phyloP scores from a whole-genome alignment of 306 rosid species.

The Glycyrrhiza uralensis region DNA sequence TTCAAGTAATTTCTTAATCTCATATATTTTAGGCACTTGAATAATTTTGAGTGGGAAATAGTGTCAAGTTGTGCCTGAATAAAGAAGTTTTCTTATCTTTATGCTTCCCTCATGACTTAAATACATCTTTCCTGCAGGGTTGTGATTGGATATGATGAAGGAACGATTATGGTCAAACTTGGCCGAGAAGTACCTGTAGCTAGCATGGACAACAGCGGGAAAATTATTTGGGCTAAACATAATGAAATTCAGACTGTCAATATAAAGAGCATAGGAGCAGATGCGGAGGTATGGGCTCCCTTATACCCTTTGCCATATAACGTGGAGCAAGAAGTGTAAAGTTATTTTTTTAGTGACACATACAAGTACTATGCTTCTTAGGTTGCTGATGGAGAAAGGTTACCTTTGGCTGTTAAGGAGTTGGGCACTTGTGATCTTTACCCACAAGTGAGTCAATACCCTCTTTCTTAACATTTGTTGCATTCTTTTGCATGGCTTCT shows the following conservation, averaged over 20 bases:
- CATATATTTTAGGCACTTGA: background rate
- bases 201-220: slow-evolving; percentile 97
- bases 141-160: slow-evolving; percentile 97
- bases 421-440: slow-evolving; percentile 98
- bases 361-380: slow-evolving; percentile 36
- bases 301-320: slow-evolving; percentile 7
- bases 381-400: slow-evolving; percentile 97
- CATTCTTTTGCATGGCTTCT: slow-evolving; percentile 8
- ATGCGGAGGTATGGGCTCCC: slow-evolving; percentile 68
- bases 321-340: slow-evolving; percentile 4
- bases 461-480: slow-evolving; percentile 19
- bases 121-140: slow-evolving; percentile 48
- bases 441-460: slow-evolving; percentile 71
- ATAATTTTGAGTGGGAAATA: background rate
- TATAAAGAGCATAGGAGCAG: slow-evolving; percentile 91
- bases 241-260: slow-evolving; percentile 97
- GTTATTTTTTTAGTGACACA: slow-evolving; percentile 18
- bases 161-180: slow-evolving; percentile 97
- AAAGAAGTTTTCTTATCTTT: slow-evolving; percentile 10
- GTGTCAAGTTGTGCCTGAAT: slow-evolving; percentile 17
- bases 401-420: slow-evolving; percentile 97
- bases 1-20: slow-evolving; percentile 4
- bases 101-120: background rate
- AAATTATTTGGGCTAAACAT: slow-evolving; percentile 97
- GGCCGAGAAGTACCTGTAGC: slow-evolving; percentile 99